Conservation (phyloP, 1,284 basidiomycete genomes). For the Earliella scabrosa region DNA sequence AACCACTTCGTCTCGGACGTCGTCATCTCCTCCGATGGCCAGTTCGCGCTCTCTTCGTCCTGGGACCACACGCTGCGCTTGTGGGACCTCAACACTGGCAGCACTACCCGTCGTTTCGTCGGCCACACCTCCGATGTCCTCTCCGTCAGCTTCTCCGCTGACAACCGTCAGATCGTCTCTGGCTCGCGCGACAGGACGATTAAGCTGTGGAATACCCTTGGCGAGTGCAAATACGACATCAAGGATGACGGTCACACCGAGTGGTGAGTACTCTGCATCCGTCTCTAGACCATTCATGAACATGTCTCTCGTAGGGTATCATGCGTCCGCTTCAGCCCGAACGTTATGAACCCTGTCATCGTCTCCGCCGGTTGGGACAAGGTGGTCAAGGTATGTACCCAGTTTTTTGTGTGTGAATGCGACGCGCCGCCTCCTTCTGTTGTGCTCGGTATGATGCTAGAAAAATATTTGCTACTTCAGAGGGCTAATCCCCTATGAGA, state of each 20-base stretch:
- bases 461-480: conserved; percentile 86
- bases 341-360: conserved; percentile 97
- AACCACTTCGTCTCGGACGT: conserved; percentile 99
- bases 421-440: conserved; percentile 16
- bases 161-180: conserved; percentile 99
- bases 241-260: conserved; percentile 98
- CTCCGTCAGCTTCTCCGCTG: conserved; percentile 96
- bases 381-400: conserved; percentile 93
- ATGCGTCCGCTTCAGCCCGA: conserved; percentile 99
- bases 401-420: background rate
- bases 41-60: conserved; percentile 98
- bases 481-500: conserved; percentile 74
- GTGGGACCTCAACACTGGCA: conserved; percentile 97
- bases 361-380: conserved; percentile 99
- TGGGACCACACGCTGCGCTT: conserved; percentile 99
- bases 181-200: conserved; percentile 97
- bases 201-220: conserved; percentile 99
- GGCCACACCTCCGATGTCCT: conserved; percentile 98
- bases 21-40: conserved; percentile 97
- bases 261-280: conserved; percentile 62
- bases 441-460: conserved; percentile 54
- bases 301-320: conserved; percentile 75
- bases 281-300: conserved; percentile 6
- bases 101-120: conserved; percentile 95
- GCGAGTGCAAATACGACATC: conserved; percentile 99